Percentiles rank a stretch among this genome's conserved stretches.
Evolutionary conservation across 2,329 filamentous ascomycete species (phyloP).

Genomic region (Colletotrichum caudatum): DNA sequence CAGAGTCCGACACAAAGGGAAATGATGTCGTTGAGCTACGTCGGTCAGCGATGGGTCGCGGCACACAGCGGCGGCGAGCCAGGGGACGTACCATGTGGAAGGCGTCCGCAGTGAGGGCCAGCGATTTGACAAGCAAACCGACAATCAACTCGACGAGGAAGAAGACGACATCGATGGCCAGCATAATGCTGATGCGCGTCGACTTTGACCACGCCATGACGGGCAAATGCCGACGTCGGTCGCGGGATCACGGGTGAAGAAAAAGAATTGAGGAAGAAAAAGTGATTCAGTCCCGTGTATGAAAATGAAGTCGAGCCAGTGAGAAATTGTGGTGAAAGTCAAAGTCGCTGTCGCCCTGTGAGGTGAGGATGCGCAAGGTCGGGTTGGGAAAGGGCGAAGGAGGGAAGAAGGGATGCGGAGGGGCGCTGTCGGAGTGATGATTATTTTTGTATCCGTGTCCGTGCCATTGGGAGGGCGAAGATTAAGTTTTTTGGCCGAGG

Average conservation of each 20-base stretch:
- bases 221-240: constrained; percentile 19
- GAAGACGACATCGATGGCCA: constrained; percentile 89
- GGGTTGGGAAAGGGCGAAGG: not conserved
- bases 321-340: constrained; percentile 4
- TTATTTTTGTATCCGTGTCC: constrained; percentile 22
- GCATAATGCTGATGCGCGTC: constrained; percentile 90
- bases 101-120: constrained; percentile 94
- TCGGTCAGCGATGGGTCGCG: constrained; percentile 36
- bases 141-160: constrained; percentile 89
- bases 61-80: constrained; percentile 24
- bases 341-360: constrained; percentile 19
- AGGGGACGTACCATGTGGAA: constrained; percentile 87
- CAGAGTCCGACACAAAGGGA: constrained; percentile 92
- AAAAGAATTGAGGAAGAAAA: constrained; percentile 1
- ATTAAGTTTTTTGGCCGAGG: constrained; percentile 23
- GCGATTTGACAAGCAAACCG: constrained; percentile 88
- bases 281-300: constrained; percentile 14
- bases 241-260: constrained; percentile 1
- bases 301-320: constrained; percentile 22
- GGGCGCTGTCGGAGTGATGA: constrained; percentile 27
- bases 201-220: constrained; percentile 91
- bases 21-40: constrained; percentile 95
- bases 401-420: constrained; percentile 7
- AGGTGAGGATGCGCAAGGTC: constrained; percentile 21
- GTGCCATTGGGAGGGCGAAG: not conserved